phyloP scores from a whole-genome alignment of 2,329 filamentous ascomycete genomes.

The Celoporthe dispersa region DNA sequence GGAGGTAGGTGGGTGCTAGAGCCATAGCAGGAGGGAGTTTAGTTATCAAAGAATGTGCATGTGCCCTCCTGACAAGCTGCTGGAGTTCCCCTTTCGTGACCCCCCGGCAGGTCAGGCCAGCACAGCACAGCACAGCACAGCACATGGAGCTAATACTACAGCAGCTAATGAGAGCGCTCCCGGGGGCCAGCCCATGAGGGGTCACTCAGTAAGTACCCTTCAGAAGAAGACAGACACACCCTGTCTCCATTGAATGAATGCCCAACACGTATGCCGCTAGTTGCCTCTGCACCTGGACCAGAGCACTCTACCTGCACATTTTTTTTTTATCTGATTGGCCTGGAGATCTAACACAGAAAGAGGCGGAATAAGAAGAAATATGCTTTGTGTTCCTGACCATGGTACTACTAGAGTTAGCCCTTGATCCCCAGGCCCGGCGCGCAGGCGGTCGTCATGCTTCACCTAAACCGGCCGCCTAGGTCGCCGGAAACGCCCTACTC shows the following conservation, averaged over 20 bases:
- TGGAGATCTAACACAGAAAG: too few relatives aligned
- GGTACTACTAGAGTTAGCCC: not conserved
- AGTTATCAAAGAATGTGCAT: not conserved
- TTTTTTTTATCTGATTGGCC: not conserved
- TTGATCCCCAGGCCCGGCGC: not conserved
- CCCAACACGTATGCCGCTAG: not conserved
- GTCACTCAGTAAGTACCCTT: not conserved
- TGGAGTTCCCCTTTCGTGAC: not conserved
- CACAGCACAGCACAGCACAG: too few relatives aligned
- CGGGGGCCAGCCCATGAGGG: too few relatives aligned
- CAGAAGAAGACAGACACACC: not conserved
- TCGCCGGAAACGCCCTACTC: not conserved
- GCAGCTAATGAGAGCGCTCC: not conserved
- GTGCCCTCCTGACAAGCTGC: not conserved
- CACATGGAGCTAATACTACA: not conserved
- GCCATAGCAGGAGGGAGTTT: not conserved
- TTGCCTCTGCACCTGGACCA: not conserved
- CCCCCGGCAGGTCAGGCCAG: not conserved
- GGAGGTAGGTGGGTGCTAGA: not conserved
- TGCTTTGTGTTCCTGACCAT: not conserved
- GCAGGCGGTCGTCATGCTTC: not conserved
- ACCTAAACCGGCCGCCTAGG: not conserved
- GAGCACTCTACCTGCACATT: not conserved
- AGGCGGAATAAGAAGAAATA: not conserved
- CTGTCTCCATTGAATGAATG: not conserved